Base-by-base conservation (phyloP, 768 basidiomycete genomes). In the Lentinus tigrinus region DNA sequence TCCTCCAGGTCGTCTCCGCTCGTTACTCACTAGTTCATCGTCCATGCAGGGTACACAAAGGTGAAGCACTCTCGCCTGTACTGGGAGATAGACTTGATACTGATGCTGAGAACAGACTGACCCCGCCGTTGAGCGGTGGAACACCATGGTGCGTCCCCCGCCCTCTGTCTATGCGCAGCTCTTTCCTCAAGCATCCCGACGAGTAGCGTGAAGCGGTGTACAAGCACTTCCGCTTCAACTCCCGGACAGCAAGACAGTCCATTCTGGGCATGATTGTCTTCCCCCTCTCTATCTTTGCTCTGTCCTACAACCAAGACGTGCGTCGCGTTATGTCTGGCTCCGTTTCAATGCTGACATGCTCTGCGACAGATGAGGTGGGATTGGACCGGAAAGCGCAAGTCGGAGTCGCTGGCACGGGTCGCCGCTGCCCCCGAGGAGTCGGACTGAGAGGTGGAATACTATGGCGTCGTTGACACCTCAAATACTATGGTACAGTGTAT, bases 181-280 rank as follows among this genome's bases (percentile, higher is more conserved):
- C 5, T 23, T 24, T 39, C 24, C 26, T 43, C 7, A 26, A 31
- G 31, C 7, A 9, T 8, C 5, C n/a, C 3, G 26, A 17, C n/a
- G 19, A 17, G 27, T 46, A 95, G 93, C 87, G 93, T 40, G 93
- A 95, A 70, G 81, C 85, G 61, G 89, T 85, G n/a, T 92, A 93
- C 73, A 77, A 88, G 68, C 80, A 85, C 68, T 96, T 95, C 73
- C 83, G 82, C 38, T 93, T 91, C 78, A 95, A 91, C 36, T 82
- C 75, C 27, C 76, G 81, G 55, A 84, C 87, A 23, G 80, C 88
- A 26, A 77, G 86, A 65, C 81, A 85, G 43, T 67, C 81, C 38
- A 58, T 91, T 21, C 73, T 85, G 13, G 90, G 89, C 36, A 77
- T 88, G 64, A 72, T 88, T 23, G 72, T 90, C 52, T 72, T 88